phyloP scores from a whole-genome alignment of 208 protist species.

The Leishmania turanica region DNA sequence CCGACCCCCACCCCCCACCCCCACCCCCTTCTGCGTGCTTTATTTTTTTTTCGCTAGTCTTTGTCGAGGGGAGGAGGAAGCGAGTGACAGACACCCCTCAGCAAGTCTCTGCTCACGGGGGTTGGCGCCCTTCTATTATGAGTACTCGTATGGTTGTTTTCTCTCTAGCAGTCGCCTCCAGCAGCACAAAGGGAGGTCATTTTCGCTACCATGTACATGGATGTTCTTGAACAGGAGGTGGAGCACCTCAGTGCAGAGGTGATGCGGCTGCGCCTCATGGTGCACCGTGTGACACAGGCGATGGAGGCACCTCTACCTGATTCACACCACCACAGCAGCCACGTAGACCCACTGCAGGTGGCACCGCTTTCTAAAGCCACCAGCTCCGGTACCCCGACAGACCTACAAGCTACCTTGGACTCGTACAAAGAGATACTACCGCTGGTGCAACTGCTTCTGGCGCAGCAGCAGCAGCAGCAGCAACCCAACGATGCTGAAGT shows the following conservation, averaged over 20 bases:
- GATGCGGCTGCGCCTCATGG: constrained; percentile 84
- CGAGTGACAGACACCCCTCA: not conserved
- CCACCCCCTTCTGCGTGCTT: no score
- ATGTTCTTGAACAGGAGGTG: constrained; percentile 83
- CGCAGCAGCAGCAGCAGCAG: constrained; percentile 20
- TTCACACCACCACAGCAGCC: not conserved
- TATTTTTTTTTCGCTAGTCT: not conserved
- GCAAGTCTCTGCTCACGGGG: not conserved
- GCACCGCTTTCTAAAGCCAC: not conserved
- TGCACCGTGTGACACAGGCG: constrained; percentile 68
- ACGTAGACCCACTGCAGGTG: constrained; percentile 11
- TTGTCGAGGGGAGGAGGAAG: not conserved
- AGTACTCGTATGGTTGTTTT: not conserved
- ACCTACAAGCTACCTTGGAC: constrained; percentile 24
- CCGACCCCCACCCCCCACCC: no score
- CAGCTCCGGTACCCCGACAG: not conserved
- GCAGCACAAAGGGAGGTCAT: not conserved
- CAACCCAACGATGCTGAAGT: not conserved
- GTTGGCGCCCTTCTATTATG: no score
- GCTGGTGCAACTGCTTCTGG: constrained; percentile 24
- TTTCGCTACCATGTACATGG: constrained; percentile 59
- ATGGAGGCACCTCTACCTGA: constrained; percentile 38
- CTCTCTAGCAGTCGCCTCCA: not conserved
- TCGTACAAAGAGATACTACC: constrained; percentile 30
- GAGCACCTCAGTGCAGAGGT: constrained; percentile 83